These are phyloP conservation scores for Carex parvula DNA, from an alignment of 176 grass and related monocot species.

Conservation along the genomic window DNA sequence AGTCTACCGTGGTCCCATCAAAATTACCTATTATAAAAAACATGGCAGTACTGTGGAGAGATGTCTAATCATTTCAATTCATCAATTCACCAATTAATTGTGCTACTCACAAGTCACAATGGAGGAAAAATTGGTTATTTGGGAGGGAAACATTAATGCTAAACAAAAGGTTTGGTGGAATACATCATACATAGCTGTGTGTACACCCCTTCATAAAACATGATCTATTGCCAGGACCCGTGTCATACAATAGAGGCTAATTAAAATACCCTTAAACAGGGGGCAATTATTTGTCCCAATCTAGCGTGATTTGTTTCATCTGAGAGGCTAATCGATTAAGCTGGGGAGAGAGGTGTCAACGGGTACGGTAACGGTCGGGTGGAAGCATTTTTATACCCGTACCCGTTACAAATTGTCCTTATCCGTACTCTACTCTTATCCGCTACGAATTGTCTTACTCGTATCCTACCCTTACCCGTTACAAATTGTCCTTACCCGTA, in stretches of 20 bases:
- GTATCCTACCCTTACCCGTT: too few relatives aligned
- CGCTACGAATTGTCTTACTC: too few relatives aligned
- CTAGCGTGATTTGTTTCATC: background rate
- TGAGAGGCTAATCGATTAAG: background rate
- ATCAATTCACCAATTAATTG: background rate
- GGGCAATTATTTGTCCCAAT: background rate
- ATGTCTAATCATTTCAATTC: background rate
- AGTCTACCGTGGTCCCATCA: background rate
- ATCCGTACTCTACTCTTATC: too few relatives aligned
- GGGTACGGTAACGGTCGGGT: too few relatives aligned
- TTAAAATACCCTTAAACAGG: background rate
- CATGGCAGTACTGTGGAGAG: background rate
- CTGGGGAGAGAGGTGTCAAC: too few relatives aligned
- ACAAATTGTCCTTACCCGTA: too few relatives aligned
- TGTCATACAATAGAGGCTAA: background rate
- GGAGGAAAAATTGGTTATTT: constrained; percentile 7
- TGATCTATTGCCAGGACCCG: background rate
- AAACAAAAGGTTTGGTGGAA: background rate
- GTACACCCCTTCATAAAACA: background rate
- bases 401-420: too few relatives aligned
- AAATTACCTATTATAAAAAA: background rate
- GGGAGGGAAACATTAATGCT: background rate
- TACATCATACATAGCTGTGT: background rate
- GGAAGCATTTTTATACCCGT: too few relatives aligned
- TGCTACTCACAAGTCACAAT: background rate